A percentile compares a stretch with the other conserved stretches of the same genome.
phyloP scores from a whole-genome alignment of 2,329 filamentous ascomycete species.

The Ramularia endophylla region DNA sequence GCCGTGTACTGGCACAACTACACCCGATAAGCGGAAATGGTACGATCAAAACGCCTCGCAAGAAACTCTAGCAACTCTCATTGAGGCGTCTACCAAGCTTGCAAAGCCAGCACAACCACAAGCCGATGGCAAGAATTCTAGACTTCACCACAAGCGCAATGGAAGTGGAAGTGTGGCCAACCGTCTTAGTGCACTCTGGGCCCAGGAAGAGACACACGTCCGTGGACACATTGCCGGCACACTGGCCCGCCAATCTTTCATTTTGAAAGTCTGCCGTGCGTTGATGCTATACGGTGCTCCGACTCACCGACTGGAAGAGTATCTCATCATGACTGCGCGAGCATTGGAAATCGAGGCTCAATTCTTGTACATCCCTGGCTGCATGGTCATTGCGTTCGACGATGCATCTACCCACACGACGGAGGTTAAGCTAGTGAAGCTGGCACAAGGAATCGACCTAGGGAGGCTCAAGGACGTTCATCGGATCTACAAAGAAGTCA shows the following conservation, averaged over 20 bases:
- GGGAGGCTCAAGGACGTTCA: constrained; percentile 69
- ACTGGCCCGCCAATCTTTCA: constrained; percentile 74
- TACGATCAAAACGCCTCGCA: constrained; percentile 12
- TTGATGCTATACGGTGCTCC: constrained; percentile 88
- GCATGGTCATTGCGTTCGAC: constrained; percentile 90
- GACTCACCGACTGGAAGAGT: constrained; percentile 85
- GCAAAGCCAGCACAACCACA: constrained; percentile 35
- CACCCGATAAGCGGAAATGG: constrained; percentile 17
- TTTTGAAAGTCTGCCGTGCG: constrained; percentile 75
- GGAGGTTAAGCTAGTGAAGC: constrained; percentile 67
- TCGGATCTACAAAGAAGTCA: constrained; percentile 71
- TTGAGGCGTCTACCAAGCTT: constrained; percentile 41
- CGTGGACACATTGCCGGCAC: constrained; percentile 56
- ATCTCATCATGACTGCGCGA: constrained; percentile 79
- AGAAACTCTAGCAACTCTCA: constrained; percentile 23
- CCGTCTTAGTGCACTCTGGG: constrained; percentile 19
- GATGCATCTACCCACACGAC: constrained; percentile 64
- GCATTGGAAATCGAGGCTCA: constrained; percentile 83
- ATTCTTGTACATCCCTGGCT: constrained; percentile 86
- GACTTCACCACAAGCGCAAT: constrained; percentile 20
- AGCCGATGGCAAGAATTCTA: constrained; percentile 31
- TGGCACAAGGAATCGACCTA: constrained; percentile 63
- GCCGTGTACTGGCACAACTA: constrained; percentile 17
- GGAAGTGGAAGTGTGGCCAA: constrained; percentile 26
- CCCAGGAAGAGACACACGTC: constrained; percentile 51